Percentiles rank a stretch among this genome's conserved stretches.
Evolutionary conservation across 139 green algal species (phyloP).

Genomic region (Chlamydomonas sp.): DNA sequence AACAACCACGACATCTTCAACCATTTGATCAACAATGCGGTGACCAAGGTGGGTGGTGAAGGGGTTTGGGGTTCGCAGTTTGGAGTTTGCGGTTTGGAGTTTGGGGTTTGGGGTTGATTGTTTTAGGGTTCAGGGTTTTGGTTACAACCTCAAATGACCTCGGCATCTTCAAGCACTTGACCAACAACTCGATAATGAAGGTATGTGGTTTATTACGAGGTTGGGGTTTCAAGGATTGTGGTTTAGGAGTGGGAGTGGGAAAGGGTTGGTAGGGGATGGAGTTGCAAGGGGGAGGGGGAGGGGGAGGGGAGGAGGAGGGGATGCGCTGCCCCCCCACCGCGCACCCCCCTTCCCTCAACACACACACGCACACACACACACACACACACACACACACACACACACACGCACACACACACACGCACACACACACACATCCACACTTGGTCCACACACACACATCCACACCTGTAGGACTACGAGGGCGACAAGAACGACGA

Average conservation of each 20-base stretch:
- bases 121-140: no score
- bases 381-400: no score
- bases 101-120: background rate
- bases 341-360: no score
- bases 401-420: no score
- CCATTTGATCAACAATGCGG: slow-evolving; percentile 60
- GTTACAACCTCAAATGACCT: slow-evolving; percentile 43
- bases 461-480: no score
- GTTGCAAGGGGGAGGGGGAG: no score
- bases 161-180: slow-evolving; percentile 53
- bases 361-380: no score
- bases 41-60: slow-evolving; percentile 26
- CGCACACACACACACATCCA: no score
- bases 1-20: slow-evolving; percentile 47
- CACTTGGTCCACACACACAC: no score
- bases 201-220: background rate
- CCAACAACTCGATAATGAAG: slow-evolving; percentile 56
- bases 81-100: background rate
- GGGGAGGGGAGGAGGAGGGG: background rate
- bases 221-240: background rate
- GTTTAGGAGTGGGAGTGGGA: background rate
- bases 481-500: slow-evolving; percentile 5
- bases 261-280: background rate
- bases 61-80: background rate
- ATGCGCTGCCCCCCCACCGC: no score